Evolutionary conservation across 208 protist genomes (phyloP).

Genomic region (Vickermania spadyakhi): DNA sequence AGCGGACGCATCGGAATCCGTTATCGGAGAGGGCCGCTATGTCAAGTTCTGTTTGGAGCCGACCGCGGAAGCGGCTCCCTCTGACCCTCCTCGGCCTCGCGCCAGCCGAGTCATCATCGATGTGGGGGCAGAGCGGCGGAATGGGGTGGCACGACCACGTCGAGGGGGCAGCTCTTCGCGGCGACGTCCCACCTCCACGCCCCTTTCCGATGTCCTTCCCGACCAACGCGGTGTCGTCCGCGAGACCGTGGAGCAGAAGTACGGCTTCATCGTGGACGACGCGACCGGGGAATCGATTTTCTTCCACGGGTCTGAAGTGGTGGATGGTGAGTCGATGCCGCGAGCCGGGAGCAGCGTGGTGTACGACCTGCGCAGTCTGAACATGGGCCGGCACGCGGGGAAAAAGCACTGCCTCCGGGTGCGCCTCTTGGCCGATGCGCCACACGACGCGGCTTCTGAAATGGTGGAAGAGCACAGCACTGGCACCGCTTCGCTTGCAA

Average conservation of each 20-base stretch:
- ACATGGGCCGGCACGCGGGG: constrained; percentile 46
- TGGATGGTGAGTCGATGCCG: constrained; percentile 3
- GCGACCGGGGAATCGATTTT: constrained; percentile 64
- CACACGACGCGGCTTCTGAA: no score
- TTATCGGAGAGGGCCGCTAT: constrained; percentile 23
- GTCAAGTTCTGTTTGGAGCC: constrained; percentile 59
- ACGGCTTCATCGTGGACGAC: constrained; percentile 63
- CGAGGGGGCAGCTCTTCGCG: not conserved
- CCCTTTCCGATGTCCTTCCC: constrained; percentile 8
- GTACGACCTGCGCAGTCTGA: constrained; percentile 48
- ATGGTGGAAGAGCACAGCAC: no score
- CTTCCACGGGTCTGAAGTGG: constrained; percentile 51
- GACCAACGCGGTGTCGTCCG: constrained; percentile 45
- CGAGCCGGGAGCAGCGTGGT: constrained; percentile 40
- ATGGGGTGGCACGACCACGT: constrained; percentile 4
- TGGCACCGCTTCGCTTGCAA: no score
- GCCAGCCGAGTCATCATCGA: constrained; percentile 52
- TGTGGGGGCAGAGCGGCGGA: constrained; percentile 17
- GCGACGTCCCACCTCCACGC: not conserved
- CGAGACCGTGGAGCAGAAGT: constrained; percentile 25
- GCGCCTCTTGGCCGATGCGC: constrained; percentile 5
- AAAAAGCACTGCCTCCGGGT: constrained; percentile 62
- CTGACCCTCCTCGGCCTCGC: not conserved
- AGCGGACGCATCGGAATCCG: constrained; percentile 8
- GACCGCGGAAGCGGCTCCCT: not conserved